These are phyloP conservation scores for Arbutus unedo DNA, from an alignment of 148 eudicot species.

Conservation along the genomic window DNA sequence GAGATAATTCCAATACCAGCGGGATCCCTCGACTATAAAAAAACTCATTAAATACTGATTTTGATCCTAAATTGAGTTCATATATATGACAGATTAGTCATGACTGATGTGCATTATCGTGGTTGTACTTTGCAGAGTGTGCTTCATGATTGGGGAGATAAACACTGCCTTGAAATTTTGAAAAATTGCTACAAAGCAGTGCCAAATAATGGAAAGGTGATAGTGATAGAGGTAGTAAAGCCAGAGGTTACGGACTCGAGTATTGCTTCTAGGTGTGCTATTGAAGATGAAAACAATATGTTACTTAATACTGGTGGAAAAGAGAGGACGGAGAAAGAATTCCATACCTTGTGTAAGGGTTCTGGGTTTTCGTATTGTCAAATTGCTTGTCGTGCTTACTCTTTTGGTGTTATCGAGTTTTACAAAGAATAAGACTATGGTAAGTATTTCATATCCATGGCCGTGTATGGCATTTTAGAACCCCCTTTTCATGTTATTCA, in stretches of 20 bases:
- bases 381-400: not conserved
- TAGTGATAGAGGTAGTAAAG: not conserved
- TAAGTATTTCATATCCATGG: no score
- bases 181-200: conserved; percentile 20
- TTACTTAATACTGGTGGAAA: not conserved
- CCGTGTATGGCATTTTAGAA: no score
- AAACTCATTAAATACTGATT: no score
- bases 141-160: conserved; percentile 22
- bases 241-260: not conserved
- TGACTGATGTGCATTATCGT: not conserved
- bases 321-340: not conserved
- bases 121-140: conserved; percentile 9
- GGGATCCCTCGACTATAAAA: no score
- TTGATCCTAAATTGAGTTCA: not conserved
- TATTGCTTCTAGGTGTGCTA: not conserved
- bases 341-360: not conserved
- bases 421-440: not conserved
- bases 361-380: not conserved
- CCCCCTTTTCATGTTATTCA: no score
- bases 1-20: no score
- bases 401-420: not conserved
- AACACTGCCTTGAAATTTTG: conserved; percentile 19
- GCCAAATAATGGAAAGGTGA: conserved; percentile 23
- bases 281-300: not conserved
- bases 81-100: no score